Conservation (phyloP, 2,329 filamentous ascomycete species). For the Stagonosporopsis rhizophila region DNA sequence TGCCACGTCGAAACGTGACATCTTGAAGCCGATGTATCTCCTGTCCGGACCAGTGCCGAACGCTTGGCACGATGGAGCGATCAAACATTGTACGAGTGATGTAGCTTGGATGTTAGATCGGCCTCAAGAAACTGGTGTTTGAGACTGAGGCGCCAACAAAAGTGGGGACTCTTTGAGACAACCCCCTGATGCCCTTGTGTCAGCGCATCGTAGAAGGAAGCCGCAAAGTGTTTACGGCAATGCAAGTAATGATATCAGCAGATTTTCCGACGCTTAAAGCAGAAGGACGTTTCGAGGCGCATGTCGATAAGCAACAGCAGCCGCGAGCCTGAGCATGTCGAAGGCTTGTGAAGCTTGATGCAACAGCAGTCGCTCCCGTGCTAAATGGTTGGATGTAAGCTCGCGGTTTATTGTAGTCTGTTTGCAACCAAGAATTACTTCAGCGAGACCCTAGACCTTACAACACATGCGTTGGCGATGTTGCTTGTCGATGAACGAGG, state of each 20-base stretch:
- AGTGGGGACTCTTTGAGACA: conserved; percentile 19
- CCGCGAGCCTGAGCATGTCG: background rate
- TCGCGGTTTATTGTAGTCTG: background rate
- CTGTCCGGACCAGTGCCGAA: conserved; percentile 17
- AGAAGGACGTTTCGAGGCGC: conserved; percentile 1
- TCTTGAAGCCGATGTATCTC: conserved; percentile 17
- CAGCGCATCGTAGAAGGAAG: conserved; percentile 7
- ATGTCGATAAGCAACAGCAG: background rate
- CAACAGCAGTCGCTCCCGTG: background rate
- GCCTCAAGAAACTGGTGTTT: conserved; percentile 26
- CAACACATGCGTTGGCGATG: background rate
- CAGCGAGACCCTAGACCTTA: no score
- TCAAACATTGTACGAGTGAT: conserved; percentile 21
- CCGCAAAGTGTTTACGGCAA: conserved; percentile 5
- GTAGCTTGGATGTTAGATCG: conserved; percentile 14
- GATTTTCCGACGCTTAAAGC: background rate
- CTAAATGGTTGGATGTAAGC: background rate
- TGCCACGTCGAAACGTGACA: conserved; percentile 32
- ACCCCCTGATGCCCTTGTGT: conserved; percentile 19
- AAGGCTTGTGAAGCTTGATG: conserved; percentile 2
- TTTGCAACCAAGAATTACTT: background rate
- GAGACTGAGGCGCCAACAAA: conserved; percentile 24
- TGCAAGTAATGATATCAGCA: conserved; percentile 6
- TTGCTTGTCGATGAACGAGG: background rate
- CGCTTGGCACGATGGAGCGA: conserved; percentile 9